A percentile compares a stretch with the other conserved stretches of the same genome.
Conservation (phyloP, 306 rosid genomes). For the Sechiopsis laciniata region DNA sequence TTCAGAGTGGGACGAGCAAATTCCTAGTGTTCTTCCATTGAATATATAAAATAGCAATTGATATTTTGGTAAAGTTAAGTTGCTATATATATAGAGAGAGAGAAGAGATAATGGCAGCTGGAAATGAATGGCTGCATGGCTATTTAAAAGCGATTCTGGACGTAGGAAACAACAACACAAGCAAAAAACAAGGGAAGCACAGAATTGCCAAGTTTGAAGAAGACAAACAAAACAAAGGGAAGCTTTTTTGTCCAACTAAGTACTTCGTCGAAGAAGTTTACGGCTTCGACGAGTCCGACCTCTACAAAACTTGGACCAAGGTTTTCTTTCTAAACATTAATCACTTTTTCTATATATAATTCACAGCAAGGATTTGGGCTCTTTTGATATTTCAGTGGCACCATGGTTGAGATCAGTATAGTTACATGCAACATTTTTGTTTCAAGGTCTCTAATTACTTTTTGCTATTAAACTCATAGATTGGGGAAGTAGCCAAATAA, state of each 20-base stretch:
- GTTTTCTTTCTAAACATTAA: conserved; percentile 20
- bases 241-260: conserved; percentile 54
- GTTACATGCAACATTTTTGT: background rate
- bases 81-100: background rate
- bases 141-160: conserved; percentile 78
- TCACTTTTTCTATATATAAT: too few relatives aligned
- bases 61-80: background rate
- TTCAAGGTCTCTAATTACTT: background rate
- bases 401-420: background rate
- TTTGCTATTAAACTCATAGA: background rate
- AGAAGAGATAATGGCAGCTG: conserved; percentile 29
- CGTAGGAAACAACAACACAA: conserved; percentile 38
- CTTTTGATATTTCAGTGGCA: background rate
- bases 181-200: conserved; percentile 31
- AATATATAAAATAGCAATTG: background rate
- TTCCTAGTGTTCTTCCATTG: background rate
- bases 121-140: conserved; percentile 70
- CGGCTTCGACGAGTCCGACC: conserved; percentile 64
- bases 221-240: conserved; percentile 33
- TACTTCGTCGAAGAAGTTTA: conserved; percentile 72
- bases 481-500: too few relatives aligned
- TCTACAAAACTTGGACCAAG: conserved; percentile 82
- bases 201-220: conserved; percentile 33
- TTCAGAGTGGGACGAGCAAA: background rate
- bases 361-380: too few relatives aligned